A percentile compares a stretch with the other conserved stretches of the same genome.
phyloP scores from a whole-genome alignment of 2,329 filamentous ascomycete genomes.

The Neoarthrinium moseri region DNA sequence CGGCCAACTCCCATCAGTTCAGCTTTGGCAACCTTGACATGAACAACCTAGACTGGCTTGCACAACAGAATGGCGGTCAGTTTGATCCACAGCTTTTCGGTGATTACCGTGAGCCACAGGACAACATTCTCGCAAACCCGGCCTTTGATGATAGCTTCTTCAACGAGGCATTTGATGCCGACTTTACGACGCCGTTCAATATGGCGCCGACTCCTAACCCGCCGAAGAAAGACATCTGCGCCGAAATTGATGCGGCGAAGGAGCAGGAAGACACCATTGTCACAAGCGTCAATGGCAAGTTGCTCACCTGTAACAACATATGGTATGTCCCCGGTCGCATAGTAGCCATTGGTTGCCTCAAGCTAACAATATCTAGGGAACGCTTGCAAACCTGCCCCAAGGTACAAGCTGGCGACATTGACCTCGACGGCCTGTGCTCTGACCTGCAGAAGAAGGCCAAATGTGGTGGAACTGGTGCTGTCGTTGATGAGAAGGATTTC shows the following conservation, averaged over 20 bases:
- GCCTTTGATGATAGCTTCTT: constrained; percentile 70
- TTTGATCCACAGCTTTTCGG: constrained; percentile 93
- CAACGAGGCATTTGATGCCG: constrained; percentile 76
- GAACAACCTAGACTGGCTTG: constrained; percentile 69
- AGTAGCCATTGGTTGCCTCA: neutral
- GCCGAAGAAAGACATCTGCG: constrained; percentile 64
- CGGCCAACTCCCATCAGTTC: constrained; percentile 44
- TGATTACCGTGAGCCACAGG: constrained; percentile 87
- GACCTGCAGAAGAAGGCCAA: constrained; percentile 95
- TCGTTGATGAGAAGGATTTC: constrained; percentile 87
- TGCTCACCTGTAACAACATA: constrained; percentile 85
- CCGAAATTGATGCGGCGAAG: constrained; percentile 74
- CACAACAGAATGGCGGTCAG: constrained; percentile 76
- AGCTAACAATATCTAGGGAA: constrained; percentile 67
- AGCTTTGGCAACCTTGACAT: constrained; percentile 43
- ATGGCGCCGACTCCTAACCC: constrained; percentile 46
- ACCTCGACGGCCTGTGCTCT: constrained; percentile 88
- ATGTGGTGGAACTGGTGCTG: constrained; percentile 86
- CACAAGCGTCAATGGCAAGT: constrained; percentile 53
- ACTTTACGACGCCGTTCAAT: constrained; percentile 82
- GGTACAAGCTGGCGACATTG: constrained; percentile 87
- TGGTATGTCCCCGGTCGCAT: constrained; percentile 65
- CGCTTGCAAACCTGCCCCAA: constrained; percentile 83
- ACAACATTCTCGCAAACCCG: constrained; percentile 68
- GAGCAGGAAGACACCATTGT: constrained; percentile 69